A percentile compares a stretch with the other conserved stretches of the same genome.
These are phyloP conservation scores for Boletus nobilissimus DNA, from an alignment of 1,284 basidiomycete species.

Conservation along the genomic window DNA sequence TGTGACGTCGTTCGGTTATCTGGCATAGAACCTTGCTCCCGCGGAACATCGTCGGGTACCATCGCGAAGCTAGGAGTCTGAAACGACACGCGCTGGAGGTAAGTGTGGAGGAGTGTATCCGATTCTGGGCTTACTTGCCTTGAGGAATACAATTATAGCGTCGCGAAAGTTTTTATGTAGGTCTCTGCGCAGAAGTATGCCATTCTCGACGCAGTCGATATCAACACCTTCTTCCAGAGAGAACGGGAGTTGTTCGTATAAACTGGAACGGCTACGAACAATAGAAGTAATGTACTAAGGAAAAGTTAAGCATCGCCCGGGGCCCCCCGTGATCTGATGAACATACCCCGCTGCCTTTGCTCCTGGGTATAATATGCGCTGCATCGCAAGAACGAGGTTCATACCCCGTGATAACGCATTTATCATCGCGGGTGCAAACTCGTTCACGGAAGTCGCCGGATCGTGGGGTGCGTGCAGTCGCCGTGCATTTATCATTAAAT, in stretches of 20 bases:
- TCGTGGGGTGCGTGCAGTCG: neutral
- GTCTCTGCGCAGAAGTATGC: neutral
- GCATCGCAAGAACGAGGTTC: neutral
- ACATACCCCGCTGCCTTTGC: neutral
- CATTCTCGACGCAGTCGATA: slow-evolving; percentile 1
- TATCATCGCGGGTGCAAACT: neutral
- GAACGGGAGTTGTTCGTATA: slow-evolving; percentile 1
- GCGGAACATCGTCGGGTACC: too few relatives aligned
- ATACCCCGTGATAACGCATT: neutral
- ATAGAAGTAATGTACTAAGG: slow-evolving; percentile 5
- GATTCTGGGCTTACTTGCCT: too few relatives aligned
- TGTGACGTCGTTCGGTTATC: too few relatives aligned
- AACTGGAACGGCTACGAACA: neutral
- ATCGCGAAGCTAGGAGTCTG: too few relatives aligned
- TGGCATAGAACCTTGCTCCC: too few relatives aligned
- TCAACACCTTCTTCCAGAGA: neutral
- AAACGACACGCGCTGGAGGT: too few relatives aligned
- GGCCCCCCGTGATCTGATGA: neutral
- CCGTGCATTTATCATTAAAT: neutral
- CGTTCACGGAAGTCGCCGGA: neutral
- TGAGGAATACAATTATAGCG: too few relatives aligned
- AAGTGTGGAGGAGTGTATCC: too few relatives aligned
- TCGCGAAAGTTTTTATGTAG: too few relatives aligned
- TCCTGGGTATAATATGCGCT: neutral
- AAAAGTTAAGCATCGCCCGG: slow-evolving; percentile 1